phyloP scores from a whole-genome alignment of 1,139 yeast species.

The Candida pseudocylindracea region DNA sequence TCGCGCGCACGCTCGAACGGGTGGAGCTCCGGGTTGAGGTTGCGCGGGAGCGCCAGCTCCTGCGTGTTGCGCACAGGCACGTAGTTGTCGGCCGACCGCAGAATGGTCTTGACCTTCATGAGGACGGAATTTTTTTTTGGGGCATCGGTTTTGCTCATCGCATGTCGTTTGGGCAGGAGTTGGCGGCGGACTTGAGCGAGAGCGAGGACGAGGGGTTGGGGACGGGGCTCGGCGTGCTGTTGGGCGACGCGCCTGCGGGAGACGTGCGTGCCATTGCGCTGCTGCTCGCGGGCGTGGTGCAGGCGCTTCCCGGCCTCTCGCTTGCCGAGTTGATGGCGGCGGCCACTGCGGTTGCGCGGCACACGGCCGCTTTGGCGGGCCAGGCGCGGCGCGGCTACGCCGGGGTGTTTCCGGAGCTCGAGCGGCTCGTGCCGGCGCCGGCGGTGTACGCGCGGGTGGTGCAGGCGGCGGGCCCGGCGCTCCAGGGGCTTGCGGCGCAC shows the following conservation, averaged over 20 bases:
- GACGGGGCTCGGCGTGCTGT: no score
- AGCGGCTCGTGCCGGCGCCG: slow-evolving; percentile 38
- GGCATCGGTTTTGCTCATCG: neutral
- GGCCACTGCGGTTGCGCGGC: no score
- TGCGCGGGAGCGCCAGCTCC: slow-evolving; percentile 71
- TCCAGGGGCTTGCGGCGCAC: slow-evolving; percentile 11
- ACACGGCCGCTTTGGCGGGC: no score
- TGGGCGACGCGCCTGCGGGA: no score
- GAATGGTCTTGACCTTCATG: slow-evolving; percentile 77
- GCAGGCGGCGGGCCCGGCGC: slow-evolving; percentile 25
- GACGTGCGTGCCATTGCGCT: no score
- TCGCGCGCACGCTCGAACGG: slow-evolving; percentile 96
- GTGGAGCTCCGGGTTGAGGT: slow-evolving; percentile 83
- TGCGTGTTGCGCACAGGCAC: slow-evolving; percentile 85
- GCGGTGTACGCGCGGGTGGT: slow-evolving; percentile 39
- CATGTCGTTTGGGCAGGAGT: neutral
- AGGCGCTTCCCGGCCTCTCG: no score
- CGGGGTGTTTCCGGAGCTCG: slow-evolving; percentile 52
- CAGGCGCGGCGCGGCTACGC: slow-evolving; percentile 16
- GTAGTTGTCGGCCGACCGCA: slow-evolving; percentile 76
- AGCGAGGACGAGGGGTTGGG: no score
- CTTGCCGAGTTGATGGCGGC: no score
- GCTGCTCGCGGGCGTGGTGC: no score
- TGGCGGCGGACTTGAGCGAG: no score
- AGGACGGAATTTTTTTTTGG: neutral